Conservation (phyloP, 2,329 filamentous ascomycete genomes). For the Proliferodiscus dingleyae region DNA sequence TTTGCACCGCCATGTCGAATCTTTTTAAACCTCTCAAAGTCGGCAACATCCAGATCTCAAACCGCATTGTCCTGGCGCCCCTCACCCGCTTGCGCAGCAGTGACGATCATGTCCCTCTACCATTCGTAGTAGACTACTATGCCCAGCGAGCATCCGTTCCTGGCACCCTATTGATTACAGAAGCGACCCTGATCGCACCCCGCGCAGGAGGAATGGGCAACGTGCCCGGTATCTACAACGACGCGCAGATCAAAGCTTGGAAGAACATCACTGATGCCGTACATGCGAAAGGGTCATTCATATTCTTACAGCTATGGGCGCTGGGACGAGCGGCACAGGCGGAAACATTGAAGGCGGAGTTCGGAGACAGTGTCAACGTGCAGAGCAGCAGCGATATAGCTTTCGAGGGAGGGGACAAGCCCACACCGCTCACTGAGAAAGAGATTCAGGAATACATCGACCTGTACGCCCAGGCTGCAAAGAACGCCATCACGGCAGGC, state of each 20-base stretch:
- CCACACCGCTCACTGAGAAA: constrained; percentile 14
- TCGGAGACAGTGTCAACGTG: constrained; percentile 14
- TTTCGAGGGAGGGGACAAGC: constrained; percentile 4
- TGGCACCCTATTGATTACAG: constrained; percentile 52
- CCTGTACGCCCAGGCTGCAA: constrained; percentile 16
- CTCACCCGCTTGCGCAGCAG: constrained; percentile 50
- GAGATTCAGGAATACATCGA: constrained; percentile 20
- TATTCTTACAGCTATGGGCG: constrained; percentile 58
- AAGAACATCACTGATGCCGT: constrained; percentile 55
- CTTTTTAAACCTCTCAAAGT: constrained; percentile 42
- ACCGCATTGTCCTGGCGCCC: constrained; percentile 51
- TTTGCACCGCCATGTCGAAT: background rate
- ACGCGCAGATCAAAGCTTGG: constrained; percentile 55
- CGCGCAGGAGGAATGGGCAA: constrained; percentile 44
- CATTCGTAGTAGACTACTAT: constrained; percentile 47
- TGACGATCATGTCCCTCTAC: constrained; percentile 41
- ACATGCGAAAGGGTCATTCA: constrained; percentile 54
- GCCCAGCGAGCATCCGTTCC: constrained; percentile 43
- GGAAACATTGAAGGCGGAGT: constrained; percentile 2
- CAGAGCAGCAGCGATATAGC: constrained; percentile 16
- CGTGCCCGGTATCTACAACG: constrained; percentile 52
- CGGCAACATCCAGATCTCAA: constrained; percentile 36
- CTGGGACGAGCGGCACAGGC: constrained; percentile 50
- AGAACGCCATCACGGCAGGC: constrained; percentile 24
- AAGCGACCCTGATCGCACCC: constrained; percentile 49